These are phyloP conservation scores for Erodium moschatum DNA, from an alignment of 441 rosid genomes.

Conservation along the genomic window DNA sequence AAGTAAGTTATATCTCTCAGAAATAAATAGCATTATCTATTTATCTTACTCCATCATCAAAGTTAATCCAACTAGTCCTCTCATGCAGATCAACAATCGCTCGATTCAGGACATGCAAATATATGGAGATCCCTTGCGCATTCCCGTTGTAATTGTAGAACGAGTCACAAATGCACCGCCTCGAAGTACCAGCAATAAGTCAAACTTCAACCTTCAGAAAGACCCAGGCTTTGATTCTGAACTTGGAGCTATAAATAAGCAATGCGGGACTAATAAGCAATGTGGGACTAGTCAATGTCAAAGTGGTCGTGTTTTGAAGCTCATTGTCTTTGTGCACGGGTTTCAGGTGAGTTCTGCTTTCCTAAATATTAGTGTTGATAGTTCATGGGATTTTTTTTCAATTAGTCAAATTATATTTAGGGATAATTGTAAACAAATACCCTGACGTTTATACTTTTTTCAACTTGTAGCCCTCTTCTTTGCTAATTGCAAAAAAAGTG, in stretches of 20 bases:
- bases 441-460: too few relatives aligned
- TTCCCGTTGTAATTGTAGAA: conserved; percentile 75
- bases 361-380: neutral
- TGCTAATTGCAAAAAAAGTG: too few relatives aligned
- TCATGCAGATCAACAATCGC: conserved; percentile 65
- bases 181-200: conserved; percentile 62
- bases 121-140: conserved; percentile 66
- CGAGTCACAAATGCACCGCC: conserved; percentile 65
- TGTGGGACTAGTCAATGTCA: conserved; percentile 23
- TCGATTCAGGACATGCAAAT: conserved; percentile 84
- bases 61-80: conserved; percentile 9
- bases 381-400: too few relatives aligned
- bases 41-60: conserved; percentile 2
- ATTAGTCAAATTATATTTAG: too few relatives aligned
- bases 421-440: too few relatives aligned
- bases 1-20: conserved; percentile 35
- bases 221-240: conserved; percentile 6
- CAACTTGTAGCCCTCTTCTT: too few relatives aligned
- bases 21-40: neutral
- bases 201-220: conserved; percentile 36
- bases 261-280: conserved; percentile 23
- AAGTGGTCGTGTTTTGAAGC: conserved; percentile 50
- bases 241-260: conserved; percentile 28
- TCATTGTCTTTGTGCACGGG: conserved; percentile 89
- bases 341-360: conserved; percentile 62